Base-by-base conservation (phyloP, 2,329 filamentous ascomycete species). In the Fusarium sp. region DNA sequence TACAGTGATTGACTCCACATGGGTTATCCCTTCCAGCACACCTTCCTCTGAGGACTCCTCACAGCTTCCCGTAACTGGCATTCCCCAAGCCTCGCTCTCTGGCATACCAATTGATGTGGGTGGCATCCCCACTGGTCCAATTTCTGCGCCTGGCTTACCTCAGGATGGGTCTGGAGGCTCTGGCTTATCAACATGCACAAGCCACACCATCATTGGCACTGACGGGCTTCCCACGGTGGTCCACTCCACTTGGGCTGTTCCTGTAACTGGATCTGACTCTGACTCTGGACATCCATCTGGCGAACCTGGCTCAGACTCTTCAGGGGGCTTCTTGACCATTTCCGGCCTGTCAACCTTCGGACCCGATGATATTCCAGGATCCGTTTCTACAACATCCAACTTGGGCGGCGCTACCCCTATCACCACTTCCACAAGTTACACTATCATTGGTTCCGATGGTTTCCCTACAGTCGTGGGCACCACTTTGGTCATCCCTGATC, bases 1-100 rank as follows among this genome's bases (percentile, higher is more conserved):
- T 16, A 82, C 81, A 15, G 73, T 81, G 16, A 65, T 82, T 25
- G 78, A 82, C 42, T 82, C 81, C 14, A 80, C 78, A 21, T 77
- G 80, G 75, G 73, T 81, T 25, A 65, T 78, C 19, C 73, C 79
- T 52, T 35, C 51, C 14, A 63, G 49, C 38, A 72, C 67, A 16
- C 67, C 73, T 31, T 55, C 51, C 16, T 52, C 61, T 31, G 65
- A 63, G 10, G 63, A 49, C 15, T 73, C 74, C 46, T 64, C 61
- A 14, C 69, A 72, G 18, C 64, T 68, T 23, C 63, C 76, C 25
- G 46, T 55, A 7, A 52, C 66, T 23, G 58, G 62, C 11, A 33
- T 57, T 15, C 71, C 71, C 4, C 63, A 72, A 19, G 63, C 56
- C 15, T 51, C 71, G 4, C 61, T 76, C 18, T 70, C 66, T 27